Base-by-base conservation (phyloP, 495 filamentous ascomycete species). In the Recurvomyces mirabilis region DNA sequence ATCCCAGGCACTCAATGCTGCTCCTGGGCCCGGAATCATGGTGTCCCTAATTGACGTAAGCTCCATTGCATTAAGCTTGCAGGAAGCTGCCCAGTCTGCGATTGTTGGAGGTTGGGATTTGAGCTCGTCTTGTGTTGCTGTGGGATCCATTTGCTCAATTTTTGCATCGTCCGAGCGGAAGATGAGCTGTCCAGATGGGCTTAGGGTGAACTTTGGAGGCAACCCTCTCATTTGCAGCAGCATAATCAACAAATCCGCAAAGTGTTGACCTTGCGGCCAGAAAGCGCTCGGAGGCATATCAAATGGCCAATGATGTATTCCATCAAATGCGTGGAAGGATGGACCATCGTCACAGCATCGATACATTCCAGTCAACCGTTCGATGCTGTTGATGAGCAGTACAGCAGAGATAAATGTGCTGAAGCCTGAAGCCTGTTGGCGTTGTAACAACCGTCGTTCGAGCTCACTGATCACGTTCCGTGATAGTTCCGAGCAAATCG, bases 301-400 rank as follows among this genome's bases (percentile, higher is more conserved):
- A 14, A 93, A 65, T 1, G 84, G 83, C 83, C 84, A 93, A 15
- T 46, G 11, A 2, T 15, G 34, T 35, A 34, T 11, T 21, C 28
- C 34, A 17, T 13, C 2, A n/a, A 3, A 29, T 0, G 35, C 9
- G n/a, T 25, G 2, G n/a, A 17, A 5, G n/a, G 33, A 37, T 18
- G 26, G 28, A 22, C 37, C 20, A 18, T 14, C 25, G 26, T 50
- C 41, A 41, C 43, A 46, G n/a, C 29, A 14, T 3, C 30, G 13
- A 67, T 84, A 87, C 0, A 83, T 70, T 79, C 84, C 88, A 40
- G 77, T 82, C n/a, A 81, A 81, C 57, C 84, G 81, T 62, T 91
- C 85, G 9, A 88, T 73, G 44, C 82, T 86, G 59, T 81, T 83
- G 28, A 91, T 66, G 14, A 89, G 69, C 26, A 91, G 72, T 43